Evolutionary conservation across 2,329 filamentous ascomycete genomes (phyloP), one percentile per base, ranked within the genome.

Genomic region (Pseudocercospora macadamiae): DNA sequence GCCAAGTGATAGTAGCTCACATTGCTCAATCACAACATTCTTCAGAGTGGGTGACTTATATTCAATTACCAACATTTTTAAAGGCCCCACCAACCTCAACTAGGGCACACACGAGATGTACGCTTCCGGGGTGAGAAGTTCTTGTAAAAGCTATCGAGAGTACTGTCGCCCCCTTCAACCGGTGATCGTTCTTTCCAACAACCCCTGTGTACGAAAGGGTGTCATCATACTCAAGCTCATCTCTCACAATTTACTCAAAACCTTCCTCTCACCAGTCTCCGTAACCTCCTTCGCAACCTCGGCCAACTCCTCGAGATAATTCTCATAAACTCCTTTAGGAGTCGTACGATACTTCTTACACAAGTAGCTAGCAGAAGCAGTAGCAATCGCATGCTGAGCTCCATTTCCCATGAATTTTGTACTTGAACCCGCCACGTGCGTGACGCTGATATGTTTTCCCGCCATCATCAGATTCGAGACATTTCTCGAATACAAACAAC

Each of bases 331-430:
- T n/a, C 32, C 32, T n/a, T 32, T 8, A 3, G 12, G 47, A 25
- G 47, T 32, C 4, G 47, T 32, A 10, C 25, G 16, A 32, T 32
- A 51, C 5, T 32, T 32, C 47, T 34, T 26, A 19, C 47, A 30
- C 16, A 36, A 16, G 32, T 36, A 36, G 14, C 12, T 16, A 4
- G 32, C 32, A 36, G 32, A 36, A 36, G 32, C 32, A 2, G 32
- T 36, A 16, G 45, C 45, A 30, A 48, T 48, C 45, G 8, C 45
- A 48, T 48, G 45, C 45, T 48, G 45, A 23, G 19, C 23, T n/a
- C 45, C 45, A 30, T 26, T 25, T 14, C 45, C 45, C 45, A 48
- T 48, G 1, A 25, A 26, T 26, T 48, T 48, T 14, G 45, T 48
- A 16, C 45, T 48, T 23, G 45, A 23, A 3, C 45, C 45, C 12